Percentiles rank a stretch among this genome's conserved stretches.
Conservation (phyloP, 1,139 yeast genomes). For the Hyphopichia pseudoburtonii region DNA sequence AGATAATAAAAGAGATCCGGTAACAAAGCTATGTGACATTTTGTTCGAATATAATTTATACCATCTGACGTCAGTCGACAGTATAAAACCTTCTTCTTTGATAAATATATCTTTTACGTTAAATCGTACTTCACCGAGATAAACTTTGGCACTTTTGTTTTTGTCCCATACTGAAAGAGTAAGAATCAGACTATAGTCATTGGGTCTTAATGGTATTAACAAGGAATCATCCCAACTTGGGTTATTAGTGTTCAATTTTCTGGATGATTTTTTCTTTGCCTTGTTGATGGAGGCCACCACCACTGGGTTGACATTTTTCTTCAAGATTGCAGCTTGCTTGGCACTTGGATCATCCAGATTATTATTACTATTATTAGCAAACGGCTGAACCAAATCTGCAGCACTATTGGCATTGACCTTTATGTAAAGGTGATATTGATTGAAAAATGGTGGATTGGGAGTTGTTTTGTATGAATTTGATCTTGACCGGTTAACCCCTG, state of each 20-base stretch:
- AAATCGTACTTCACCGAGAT: slow-evolving; percentile 58
- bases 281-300: slow-evolving; percentile 36
- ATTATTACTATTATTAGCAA: not conserved
- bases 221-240: slow-evolving; percentile 49
- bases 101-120: slow-evolving; percentile 44
- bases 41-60: slow-evolving; percentile 49
- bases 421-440: slow-evolving; percentile 19
- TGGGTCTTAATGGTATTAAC: slow-evolving; percentile 27
- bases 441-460: not conserved
- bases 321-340: slow-evolving; percentile 3
- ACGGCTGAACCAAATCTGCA: slow-evolving; percentile 32
- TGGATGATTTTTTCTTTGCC: slow-evolving; percentile 27
- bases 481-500: slow-evolving; percentile 1
- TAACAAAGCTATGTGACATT: slow-evolving; percentile 48
- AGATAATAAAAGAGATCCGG: slow-evolving; percentile 56
- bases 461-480: not conserved
- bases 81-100: slow-evolving; percentile 15
- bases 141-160: slow-evolving; percentile 44
- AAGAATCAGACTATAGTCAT: slow-evolving; percentile 32
- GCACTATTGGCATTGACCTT: slow-evolving; percentile 40
- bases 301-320: slow-evolving; percentile 34
- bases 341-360: slow-evolving; percentile 3
- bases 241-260: slow-evolving; percentile 37
- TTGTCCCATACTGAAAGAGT: slow-evolving; percentile 47
- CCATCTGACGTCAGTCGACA: slow-evolving; percentile 46